These are phyloP conservation scores for Synchytrium microbalum DNA, from an alignment of 371 early-diverging fungal genomes.

Conservation along the genomic window DNA sequence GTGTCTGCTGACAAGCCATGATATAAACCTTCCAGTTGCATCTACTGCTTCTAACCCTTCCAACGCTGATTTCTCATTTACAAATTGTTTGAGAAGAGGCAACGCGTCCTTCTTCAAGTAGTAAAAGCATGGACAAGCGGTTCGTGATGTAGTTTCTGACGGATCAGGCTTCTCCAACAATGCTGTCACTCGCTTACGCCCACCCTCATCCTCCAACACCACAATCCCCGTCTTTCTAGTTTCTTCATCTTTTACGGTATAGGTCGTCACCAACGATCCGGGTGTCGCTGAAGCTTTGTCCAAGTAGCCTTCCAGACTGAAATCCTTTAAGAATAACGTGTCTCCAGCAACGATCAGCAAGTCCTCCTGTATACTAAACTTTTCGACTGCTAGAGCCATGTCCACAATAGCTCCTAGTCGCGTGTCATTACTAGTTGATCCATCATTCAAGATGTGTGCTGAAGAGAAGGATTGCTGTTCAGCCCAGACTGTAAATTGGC, in stretches of 20 bases:
- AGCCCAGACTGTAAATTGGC: slow-evolving; percentile 44
- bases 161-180: slow-evolving; percentile 54
- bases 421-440: slow-evolving; percentile 43
- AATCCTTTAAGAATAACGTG: slow-evolving; percentile 49
- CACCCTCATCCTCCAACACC: slow-evolving; percentile 27
- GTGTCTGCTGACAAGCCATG: slow-evolving; percentile 40
- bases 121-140: slow-evolving; percentile 59
- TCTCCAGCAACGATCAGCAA: slow-evolving; percentile 51
- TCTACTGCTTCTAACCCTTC: slow-evolving; percentile 39
- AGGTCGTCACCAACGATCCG: slow-evolving; percentile 39
- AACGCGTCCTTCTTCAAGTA: slow-evolving; percentile 29
- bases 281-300: slow-evolving; percentile 6
- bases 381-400: slow-evolving; percentile 39
- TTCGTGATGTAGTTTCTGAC: slow-evolving; percentile 33
- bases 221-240: slow-evolving; percentile 51
- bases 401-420: slow-evolving; percentile 50
- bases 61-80: slow-evolving; percentile 27
- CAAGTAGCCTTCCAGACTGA: slow-evolving; percentile 26
- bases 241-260: slow-evolving; percentile 35
- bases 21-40: slow-evolving; percentile 52
- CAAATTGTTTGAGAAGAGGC: slow-evolving; percentile 34
- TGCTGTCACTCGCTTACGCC: slow-evolving; percentile 23
- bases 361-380: slow-evolving; percentile 15
- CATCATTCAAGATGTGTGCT: slow-evolving; percentile 46
- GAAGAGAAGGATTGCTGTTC: slow-evolving; percentile 26